Evolutionary conservation across 441 rosid species (phyloP), one percentile per base, ranked within the genome.

Genomic region (Iberis amara): DNA sequence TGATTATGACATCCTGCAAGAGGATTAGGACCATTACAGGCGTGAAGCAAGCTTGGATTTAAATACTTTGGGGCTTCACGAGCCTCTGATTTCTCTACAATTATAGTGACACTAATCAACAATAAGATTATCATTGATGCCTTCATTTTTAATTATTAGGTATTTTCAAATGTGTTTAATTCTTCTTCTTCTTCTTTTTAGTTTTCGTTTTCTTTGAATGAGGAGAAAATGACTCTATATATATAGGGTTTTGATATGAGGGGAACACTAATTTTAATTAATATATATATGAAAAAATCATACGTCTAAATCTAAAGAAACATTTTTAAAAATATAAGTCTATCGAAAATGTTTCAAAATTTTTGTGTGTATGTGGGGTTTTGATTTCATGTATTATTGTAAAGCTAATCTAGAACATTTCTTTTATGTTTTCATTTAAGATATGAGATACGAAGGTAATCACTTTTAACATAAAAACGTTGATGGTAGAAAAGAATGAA

Each of bases 31-130:
- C 38, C 3, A 13, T 0, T 13, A 14, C 65, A 61, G 3, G 26
- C 32, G 14, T 3, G 1, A 26, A 35, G 0, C 2, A 35, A 4
- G 9, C 9, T 11, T 31, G 41, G 48, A 8, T 3, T 9, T 30
- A 48, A 2, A 58, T 8, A 11, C 23, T 31, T 49, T 0, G 11
- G 39, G 26, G 0, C 36, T 1, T 3, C 0, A 1, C 0, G 1
- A 59, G 44, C 57, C 21, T 61, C 53, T 52, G 65, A 14, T 36
- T 61, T 45, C 1, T 14, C 14, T 14, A 38, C 27, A 28, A 52
- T 28, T 11, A 30, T 10, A 37, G 47, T 46, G 1, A n/a, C 11
- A 30, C 11, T 35, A 52, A 61, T 30, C 10, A 52, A 39, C 59
- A 61, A 21, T 30, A 61, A 6, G 5, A 61, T 15, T 15, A 61